Base-by-base conservation (phyloP, 176 grass and related monocot species). In the Juncus effusus region DNA sequence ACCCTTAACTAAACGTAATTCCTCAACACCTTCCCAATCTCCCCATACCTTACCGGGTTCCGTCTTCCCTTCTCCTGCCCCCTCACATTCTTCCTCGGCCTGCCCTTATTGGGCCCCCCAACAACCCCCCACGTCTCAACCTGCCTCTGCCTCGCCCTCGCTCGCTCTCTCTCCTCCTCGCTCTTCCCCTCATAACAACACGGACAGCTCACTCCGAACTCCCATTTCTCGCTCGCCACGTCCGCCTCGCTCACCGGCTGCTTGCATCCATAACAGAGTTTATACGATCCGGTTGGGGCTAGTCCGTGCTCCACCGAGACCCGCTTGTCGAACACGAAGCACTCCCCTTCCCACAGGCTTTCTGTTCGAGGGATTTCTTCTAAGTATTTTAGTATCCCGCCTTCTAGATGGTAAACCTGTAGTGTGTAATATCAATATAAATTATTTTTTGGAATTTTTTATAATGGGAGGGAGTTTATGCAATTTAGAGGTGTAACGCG, bases 221-320 rank as follows among this genome's bases (percentile, higher is more conserved):
- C 94, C 94, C 94, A 97, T 70, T 86, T 49, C 38, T 79, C 79
- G 36, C 85, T 75, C 52, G 86, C 82, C 94, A 97, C 92, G 72
- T 97, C 94, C 69, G 81, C 68, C 28, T 97, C 85, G 1, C 80
- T 92, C 42, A 92, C 67, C 51, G 94, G 94, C 49, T 97, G 77
- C 65, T 97, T 97, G 58, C 94, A 97, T 45, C 94, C 94, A 55
- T 97, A 97, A 68, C 94, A 97, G 52, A 97, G 83, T 45, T 97
- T 92, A 59, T 97, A 75, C n/a, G 80, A 89, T 76, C 94, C 94
- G 0, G 44, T 28, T 73, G 85, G 94, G 45, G 70, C 78, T 74
- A 97, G 72, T 59, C 88, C 88, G 45, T 97, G 88, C 52, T 92
- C 85, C 16, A 97, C 94, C 0, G 94, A 97, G 28, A 97, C 94